These are phyloP conservation scores for Pseudomonodictys pantanalensis DNA, from an alignment of 495 filamentous ascomycete genomes.

Conservation along the genomic window DNA sequence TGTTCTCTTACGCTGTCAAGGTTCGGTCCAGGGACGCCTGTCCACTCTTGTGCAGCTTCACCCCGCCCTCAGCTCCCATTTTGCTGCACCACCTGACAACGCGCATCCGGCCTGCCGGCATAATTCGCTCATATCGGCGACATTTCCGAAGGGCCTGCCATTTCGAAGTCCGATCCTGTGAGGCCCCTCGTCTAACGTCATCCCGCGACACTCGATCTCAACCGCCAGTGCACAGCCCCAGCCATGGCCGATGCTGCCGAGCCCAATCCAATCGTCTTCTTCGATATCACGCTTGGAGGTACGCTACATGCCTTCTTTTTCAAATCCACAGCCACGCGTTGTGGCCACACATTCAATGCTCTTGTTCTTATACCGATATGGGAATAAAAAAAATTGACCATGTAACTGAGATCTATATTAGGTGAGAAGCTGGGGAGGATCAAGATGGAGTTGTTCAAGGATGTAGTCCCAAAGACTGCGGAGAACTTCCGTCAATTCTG, in stretches of 20 bases:
- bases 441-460: constrained; percentile 88
- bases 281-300: constrained; percentile 91
- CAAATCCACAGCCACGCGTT: not conserved
- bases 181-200: constrained; percentile 3
- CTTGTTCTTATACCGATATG: not conserved
- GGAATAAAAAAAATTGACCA: not conserved
- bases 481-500: constrained; percentile 98
- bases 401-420: constrained; percentile 38
- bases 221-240: constrained; percentile 31
- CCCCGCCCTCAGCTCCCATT: too few relatives aligned
- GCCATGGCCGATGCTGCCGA: constrained; percentile 24
- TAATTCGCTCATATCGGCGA: not conserved
- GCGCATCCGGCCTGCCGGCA: not conserved
- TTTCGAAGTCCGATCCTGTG: not conserved
- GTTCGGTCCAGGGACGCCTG: too few relatives aligned
- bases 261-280: constrained; percentile 74
- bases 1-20: too few relatives aligned
- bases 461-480: constrained; percentile 80
- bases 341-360: not conserved
- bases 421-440: constrained; percentile 89
- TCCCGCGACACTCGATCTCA: constrained; percentile 1
- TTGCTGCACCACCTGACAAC: not conserved
- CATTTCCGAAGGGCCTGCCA: too few relatives aligned
- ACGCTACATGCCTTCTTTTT: constrained; percentile 38
- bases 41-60: too few relatives aligned